Base-by-base conservation (phyloP, 345 rosid species). In the Clarkia xantiana region DNA sequence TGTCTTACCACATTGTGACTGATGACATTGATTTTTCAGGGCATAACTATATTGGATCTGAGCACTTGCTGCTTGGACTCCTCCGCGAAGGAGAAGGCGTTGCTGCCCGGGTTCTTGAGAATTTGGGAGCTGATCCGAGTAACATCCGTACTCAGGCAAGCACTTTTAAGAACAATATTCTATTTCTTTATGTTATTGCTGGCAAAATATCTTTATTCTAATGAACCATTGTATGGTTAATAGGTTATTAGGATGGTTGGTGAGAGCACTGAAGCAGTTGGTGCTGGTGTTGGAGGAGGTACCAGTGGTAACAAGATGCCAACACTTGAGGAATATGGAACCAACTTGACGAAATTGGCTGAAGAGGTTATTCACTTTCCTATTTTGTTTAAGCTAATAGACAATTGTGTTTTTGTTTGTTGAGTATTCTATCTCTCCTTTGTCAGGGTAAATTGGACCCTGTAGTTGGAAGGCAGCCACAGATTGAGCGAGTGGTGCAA, bases 81-180 rank as follows among this genome's bases (percentile, higher is more conserved):
- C 88, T 93, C 48, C 86, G 95, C 20, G 99, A 93, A 72, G 99
- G 99, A 46, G 99, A 93, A 75, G 99, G 99, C 63, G 97, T 93
- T 42, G 97, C 99, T 16, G 99, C 94, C 18, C 94, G 95, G 70
- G 97, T 87, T 65, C 79, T 93, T 47, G 97, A 93, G 80, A 87
- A 79, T 73, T 71, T 87, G 65, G 94, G 95, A 56, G 89, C 83
- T 65, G 99, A 87, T 52, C 81, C 94, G 11, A 70, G 82, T 66
- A 82, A 87, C 65, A 93, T 93, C 47, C 90, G 95, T 48, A 79
- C 95, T 3, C 99, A 93, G 94, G 99, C 67, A 71, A 75, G 69
- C 22, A 42, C n/a, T 16, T 14, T 10, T 12, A 36, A 47, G 13
- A 19, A 14, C 11, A 23, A 42, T 17, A 1, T 40, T 39, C 11